A percentile compares a stretch with the other conserved stretches of the same genome.
These are phyloP conservation scores for Phaffomyces thermotolerans DNA, from an alignment of 805 yeast genomes.

Conservation along the genomic window DNA sequence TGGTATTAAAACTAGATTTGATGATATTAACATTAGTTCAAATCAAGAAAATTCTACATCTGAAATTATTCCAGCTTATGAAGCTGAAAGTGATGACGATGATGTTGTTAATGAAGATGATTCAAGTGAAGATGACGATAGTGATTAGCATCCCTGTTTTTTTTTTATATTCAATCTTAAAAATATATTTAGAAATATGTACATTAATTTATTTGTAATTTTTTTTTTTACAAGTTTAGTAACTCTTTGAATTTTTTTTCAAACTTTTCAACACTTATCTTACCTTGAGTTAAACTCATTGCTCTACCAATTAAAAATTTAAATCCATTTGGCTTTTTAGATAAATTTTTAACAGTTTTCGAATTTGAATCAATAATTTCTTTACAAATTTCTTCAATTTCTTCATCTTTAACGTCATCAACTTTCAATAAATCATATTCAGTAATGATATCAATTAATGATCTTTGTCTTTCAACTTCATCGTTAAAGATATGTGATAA, in stretches of 20 bases:
- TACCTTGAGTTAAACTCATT: slow-evolving; percentile 73
- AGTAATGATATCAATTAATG: slow-evolving; percentile 41
- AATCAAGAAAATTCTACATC: slow-evolving; percentile 14
- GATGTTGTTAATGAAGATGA: slow-evolving; percentile 22
- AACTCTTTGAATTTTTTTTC: slow-evolving; percentile 28
- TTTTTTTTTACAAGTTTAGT: slow-evolving; percentile 7
- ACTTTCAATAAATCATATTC: slow-evolving; percentile 42
- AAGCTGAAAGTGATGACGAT: slow-evolving; percentile 15
- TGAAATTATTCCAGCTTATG: slow-evolving; percentile 7
- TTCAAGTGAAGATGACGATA: slow-evolving; percentile 22
- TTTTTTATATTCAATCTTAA: not conserved
- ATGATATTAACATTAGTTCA: slow-evolving; percentile 32
- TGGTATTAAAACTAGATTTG: slow-evolving; percentile 41
- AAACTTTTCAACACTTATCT: slow-evolving; percentile 29
- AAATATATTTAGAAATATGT: not conserved
- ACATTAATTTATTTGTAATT: not conserved
- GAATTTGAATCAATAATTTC: slow-evolving; percentile 35
- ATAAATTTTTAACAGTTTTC: slow-evolving; percentile 50
- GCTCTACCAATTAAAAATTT: slow-evolving; percentile 79
- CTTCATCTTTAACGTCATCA: slow-evolving; percentile 26
- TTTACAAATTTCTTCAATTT: slow-evolving; percentile 25
- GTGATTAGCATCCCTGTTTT: slow-evolving; percentile 16
- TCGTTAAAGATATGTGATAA: slow-evolving; percentile 53
- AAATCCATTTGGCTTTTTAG: slow-evolving; percentile 51
- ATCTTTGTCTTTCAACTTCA: slow-evolving; percentile 29